Evolutionary conservation across 139 green algal species (phyloP).

Genomic region (Trebouxia sp.): DNA sequence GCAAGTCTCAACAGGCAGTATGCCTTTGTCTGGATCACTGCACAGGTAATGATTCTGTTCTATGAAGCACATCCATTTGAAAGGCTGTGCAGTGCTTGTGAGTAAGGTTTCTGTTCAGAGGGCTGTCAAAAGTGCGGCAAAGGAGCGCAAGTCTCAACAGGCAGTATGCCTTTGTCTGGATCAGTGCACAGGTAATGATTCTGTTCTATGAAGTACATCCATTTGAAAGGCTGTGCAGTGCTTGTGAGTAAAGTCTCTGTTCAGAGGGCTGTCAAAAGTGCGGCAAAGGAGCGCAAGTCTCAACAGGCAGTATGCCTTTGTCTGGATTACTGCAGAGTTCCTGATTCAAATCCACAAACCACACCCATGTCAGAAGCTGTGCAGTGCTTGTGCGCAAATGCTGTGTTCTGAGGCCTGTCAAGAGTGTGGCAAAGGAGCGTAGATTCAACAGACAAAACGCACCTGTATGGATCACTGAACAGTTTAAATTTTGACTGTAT

Average conservation of each 20-base stretch:
- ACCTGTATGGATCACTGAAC: conserved; percentile 34
- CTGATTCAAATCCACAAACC: too few species aligned
- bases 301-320: conserved; percentile 23
- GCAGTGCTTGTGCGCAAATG: too few species aligned
- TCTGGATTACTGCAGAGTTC: conserved; percentile 34
- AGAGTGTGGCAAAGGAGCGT: not conserved
- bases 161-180: conserved; percentile 37
- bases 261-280: conserved; percentile 35
- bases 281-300: not conserved
- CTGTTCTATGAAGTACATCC: too few species aligned
- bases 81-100: too few species aligned
- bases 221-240: too few species aligned
- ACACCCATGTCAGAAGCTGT: too few species aligned
- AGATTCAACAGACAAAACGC: conserved; percentile 6
- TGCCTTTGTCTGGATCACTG: conserved; percentile 35
- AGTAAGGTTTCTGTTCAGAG: too few species aligned
- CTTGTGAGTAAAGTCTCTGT: too few species aligned
- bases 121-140: conserved; percentile 22
- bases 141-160: not conserved
- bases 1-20: conserved; percentile 3
- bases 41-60: too few species aligned
- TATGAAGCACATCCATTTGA: too few species aligned
- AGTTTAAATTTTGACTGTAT: too few species aligned
- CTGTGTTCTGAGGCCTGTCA: conserved; percentile 42
- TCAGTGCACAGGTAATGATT: conserved; percentile 15